Base-by-base conservation (phyloP, 2,329 filamentous ascomycete genomes). In the Curvularia sp. region DNA sequence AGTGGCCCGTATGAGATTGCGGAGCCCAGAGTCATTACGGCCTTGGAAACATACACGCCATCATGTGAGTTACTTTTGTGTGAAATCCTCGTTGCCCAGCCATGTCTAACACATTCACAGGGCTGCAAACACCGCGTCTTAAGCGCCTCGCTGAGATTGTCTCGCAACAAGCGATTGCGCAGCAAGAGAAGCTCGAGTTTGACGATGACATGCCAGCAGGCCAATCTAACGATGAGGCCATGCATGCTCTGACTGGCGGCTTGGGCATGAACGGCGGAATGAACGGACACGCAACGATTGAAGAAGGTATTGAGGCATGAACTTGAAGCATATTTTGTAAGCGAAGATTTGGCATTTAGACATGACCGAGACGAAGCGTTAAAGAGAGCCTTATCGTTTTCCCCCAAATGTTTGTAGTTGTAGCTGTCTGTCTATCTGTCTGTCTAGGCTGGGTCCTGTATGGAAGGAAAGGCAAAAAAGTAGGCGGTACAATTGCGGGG, bases 101-200 rank as follows among this genome's bases (percentile, higher is more conserved):
- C 28, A 39, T 52, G 61, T 59, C 76, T 76, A 78, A 71, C 78
- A 45, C 25, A 0, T 47, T 32, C 15, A 18, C 38, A 95, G 91
- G 92, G 94, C 87, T 97, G 49, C 93, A 97, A 91, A 97, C 93
- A 58, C 94, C 94, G 47, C 88, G 94, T 61, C 81, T 99, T 62
- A 98, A 98, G 84, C 89, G 95, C 60, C 84, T 99, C 53, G 95
- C 95, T n/a, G 95, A 99, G 80, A 98, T 99, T 65, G 95, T 99
- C 47, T 96, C 92, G 36, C 91, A 93, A 30, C 95, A 99, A 80
- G 95, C 95, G 30, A 94, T 98, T 73, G 92, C 93, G 56, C 94
- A 98, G 78, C 92, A 96, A 79, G 92, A 96, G 80, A 94, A 92
- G 80, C 80, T 90, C 61, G 90, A 92, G 48, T 87, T 71, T 49